Evolutionary conservation across 768 basidiomycete species (phyloP).

Genomic region (Suillus clintonianus): DNA sequence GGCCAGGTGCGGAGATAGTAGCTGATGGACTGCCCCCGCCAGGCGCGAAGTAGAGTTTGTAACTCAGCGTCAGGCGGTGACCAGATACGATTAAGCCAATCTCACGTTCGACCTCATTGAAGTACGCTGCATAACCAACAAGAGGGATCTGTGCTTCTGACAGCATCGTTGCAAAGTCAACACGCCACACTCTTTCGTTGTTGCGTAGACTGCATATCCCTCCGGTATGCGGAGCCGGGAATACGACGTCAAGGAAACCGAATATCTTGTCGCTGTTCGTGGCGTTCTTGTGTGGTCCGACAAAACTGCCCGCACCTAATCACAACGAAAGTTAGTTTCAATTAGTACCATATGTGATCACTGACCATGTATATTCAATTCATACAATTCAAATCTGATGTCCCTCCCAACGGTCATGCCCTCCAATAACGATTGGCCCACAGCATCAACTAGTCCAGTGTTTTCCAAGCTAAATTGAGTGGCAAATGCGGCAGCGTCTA

Average conservation of each 20-base stretch:
- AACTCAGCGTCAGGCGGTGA: slow-evolving; percentile 46
- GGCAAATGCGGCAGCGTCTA: slow-evolving; percentile 39
- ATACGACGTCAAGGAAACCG: slow-evolving; percentile 52
- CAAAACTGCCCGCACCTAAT: slow-evolving; percentile 45
- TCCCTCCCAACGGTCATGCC: slow-evolving; percentile 15
- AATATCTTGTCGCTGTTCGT: slow-evolving; percentile 47
- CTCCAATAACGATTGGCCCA: slow-evolving; percentile 23
- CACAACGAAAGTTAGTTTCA: background rate
- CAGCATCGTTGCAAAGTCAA: slow-evolving; percentile 38
- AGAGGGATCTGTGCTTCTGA: slow-evolving; percentile 8
- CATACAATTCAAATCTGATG: slow-evolving; percentile 41
- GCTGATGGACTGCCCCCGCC: background rate
- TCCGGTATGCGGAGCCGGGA: slow-evolving; percentile 48
- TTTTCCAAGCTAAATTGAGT: slow-evolving; percentile 31
- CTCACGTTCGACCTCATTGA: slow-evolving; percentile 48
- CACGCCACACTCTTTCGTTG: slow-evolving; percentile 32
- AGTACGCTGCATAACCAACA: slow-evolving; percentile 44
- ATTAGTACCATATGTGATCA: background rate
- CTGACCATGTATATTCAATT: slow-evolving; percentile 49
- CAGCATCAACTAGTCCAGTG: slow-evolving; percentile 27
- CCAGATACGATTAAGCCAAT: slow-evolving; percentile 43
- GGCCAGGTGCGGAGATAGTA: background rate
- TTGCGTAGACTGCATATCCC: slow-evolving; percentile 43
- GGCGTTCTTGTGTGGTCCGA: slow-evolving; percentile 53
- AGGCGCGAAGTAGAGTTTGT: slow-evolving; percentile 36